A percentile compares a stretch with the other conserved stretches of the same genome.
Evolutionary conservation across 2,329 filamentous ascomycete species (phyloP).

Genomic region (Fusarium redolens): DNA sequence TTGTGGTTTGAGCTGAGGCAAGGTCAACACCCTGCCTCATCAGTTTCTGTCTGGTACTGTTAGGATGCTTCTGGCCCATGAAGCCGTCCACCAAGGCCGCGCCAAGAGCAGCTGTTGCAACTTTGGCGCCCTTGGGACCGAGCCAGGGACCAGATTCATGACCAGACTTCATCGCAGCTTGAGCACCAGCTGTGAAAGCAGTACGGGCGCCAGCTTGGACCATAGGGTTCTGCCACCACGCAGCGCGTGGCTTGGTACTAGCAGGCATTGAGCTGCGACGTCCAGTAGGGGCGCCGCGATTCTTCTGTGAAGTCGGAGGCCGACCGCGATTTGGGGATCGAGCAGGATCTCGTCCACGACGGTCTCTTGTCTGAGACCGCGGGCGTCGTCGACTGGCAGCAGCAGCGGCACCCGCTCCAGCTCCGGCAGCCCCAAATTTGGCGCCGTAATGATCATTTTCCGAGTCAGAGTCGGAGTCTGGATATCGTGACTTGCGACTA

Average conservation of each 20-base stretch:
- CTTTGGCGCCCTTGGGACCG: constrained; percentile 60
- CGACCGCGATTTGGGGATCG: constrained; percentile 41
- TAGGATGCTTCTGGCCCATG: constrained; percentile 50
- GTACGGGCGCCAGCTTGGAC: constrained; percentile 58
- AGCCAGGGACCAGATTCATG: constrained; percentile 60
- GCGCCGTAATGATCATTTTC: constrained; percentile 27
- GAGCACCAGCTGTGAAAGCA: constrained; percentile 60
- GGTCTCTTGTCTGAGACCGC: constrained; percentile 41
- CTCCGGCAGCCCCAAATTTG: constrained; percentile 6
- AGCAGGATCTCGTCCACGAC: constrained; percentile 14
- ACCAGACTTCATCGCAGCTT: constrained; percentile 60
- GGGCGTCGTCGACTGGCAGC: constrained; percentile 31
- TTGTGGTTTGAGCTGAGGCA: constrained; percentile 31
- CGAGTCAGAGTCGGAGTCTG: constrained; percentile 34
- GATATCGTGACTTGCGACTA: constrained; percentile 22
- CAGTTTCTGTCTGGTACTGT: constrained; percentile 42
- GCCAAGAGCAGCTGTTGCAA: constrained; percentile 61
- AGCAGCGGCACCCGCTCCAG: constrained; percentile 16
- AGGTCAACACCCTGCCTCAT: constrained; percentile 43
- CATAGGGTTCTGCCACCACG: constrained; percentile 54
- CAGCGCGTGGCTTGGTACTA: constrained; percentile 32
- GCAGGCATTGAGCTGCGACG: constrained; percentile 52
- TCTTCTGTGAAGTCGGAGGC: constrained; percentile 34
- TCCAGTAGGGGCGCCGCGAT: constrained; percentile 27
- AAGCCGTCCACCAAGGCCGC: constrained; percentile 62